Evolutionary conservation across 768 basidiomycete species (phyloP), one percentile per base, ranked within the genome.

Genomic region (Mycena belliarum): DNA sequence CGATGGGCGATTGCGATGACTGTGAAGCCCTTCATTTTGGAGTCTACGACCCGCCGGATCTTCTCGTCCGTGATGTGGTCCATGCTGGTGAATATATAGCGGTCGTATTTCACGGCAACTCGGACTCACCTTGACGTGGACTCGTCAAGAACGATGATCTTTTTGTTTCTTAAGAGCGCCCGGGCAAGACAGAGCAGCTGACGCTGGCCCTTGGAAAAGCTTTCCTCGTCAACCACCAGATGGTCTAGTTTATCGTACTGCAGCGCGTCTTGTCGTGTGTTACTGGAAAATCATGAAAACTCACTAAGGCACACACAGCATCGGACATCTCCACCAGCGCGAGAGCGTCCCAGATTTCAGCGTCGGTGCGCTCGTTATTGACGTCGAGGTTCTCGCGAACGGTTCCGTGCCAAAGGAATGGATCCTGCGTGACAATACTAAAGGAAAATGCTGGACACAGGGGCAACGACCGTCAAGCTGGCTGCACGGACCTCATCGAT

Each of bases 351-450:
- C 59, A 60, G 21, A 60, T 50, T 32, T 60, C 59, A 4, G 53
- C 28, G 26, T 60, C 59, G 14, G 42, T 60, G 35, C 49, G 32
- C 43, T 21, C 53, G 38, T 47, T 50, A 3, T 26, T 50, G 5
- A 60, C 25, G 32, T 60, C 59, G 8, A 60, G 44, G 40, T 60
- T 60, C 21, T 60, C 59, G 21, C 59, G 59, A 20, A 60, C 51
- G 10, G 53, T 50, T 11, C 59, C 59, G 37, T 60, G 59, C 59
- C 59, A 60, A 18, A 60, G 49, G 59, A 60, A 60, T 24, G 59
- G 59, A 38, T 60, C 59, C 21, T 60, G 59, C 0, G 59, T 60
- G 37, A 60, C 59, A 15, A 60, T 60, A 12, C 59, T 60, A 16
- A 18, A 44, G 20, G 14, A 18, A 10, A 43, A 21, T 40, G 5